Percentiles rank a stretch among this genome's conserved stretches.
Evolutionary conservation across 176 grass and related monocot species (phyloP).

Genomic region (Poa annua): DNA sequence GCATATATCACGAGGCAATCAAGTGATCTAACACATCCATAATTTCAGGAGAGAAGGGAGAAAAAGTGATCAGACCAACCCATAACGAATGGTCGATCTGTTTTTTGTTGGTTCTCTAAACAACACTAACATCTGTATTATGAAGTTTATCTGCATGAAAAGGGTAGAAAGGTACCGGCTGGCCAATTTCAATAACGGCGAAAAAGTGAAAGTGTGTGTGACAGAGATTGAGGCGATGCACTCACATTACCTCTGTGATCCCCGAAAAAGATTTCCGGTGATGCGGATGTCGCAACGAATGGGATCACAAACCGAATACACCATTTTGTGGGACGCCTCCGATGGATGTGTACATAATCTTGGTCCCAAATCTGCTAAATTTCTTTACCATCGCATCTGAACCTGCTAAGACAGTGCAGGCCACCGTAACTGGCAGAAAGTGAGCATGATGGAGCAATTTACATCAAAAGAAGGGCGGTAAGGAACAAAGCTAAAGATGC

Average conservation of each 20-base stretch:
- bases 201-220: not conserved
- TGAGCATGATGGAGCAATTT: not conserved
- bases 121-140: not conserved
- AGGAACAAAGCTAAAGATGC: conserved; percentile 38
- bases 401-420: not conserved
- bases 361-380: not conserved
- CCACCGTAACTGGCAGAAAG: not conserved
- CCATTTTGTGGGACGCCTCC: not conserved
- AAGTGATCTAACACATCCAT: not conserved
- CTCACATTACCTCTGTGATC: not conserved
- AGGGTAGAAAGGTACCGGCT: not conserved
- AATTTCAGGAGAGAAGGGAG: conserved; percentile 13
- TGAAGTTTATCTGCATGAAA: no score
- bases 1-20: not conserved
- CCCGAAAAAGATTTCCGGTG: not conserved
- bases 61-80: not conserved
- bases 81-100: not conserved
- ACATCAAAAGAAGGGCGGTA: conserved; percentile 30
- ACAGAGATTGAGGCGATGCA: not conserved
- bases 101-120: not conserved
- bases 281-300: not conserved
- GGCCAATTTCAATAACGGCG: not conserved
- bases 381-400: not conserved
- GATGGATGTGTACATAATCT: not conserved
- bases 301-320: not conserved